Conservation (phyloP, 345 rosid species). For the Cardamine occulta region DNA sequence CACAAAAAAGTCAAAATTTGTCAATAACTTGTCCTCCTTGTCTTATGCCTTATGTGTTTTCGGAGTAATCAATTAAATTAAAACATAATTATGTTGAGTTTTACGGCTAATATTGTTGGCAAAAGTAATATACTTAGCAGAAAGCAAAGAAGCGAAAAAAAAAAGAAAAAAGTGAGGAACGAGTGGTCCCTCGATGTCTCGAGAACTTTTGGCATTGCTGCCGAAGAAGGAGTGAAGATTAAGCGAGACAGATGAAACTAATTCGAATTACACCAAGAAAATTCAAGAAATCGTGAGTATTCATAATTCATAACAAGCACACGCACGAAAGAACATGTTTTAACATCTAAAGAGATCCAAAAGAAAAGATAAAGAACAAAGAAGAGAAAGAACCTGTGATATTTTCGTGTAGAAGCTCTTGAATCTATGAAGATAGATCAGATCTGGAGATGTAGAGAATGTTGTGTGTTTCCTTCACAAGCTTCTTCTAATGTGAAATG, state of each 20-base stretch:
- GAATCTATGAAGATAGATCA: conserved; percentile 27
- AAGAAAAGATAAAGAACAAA: not conserved
- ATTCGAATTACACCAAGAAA: conserved; percentile 23
- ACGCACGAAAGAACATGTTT: conserved; percentile 12
- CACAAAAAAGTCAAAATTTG: conserved; percentile 17
- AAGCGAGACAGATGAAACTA: conserved; percentile 1
- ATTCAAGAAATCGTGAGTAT: not conserved
- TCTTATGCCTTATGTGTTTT: not conserved
- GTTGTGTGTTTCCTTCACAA: conserved; percentile 34
- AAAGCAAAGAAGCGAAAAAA: conserved; percentile 13
- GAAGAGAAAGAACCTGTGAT: conserved; percentile 35
- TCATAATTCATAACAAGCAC: conserved; percentile 10
- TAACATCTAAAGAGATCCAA: conserved; percentile 25
- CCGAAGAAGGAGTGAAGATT: not conserved
- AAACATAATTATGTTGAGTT: conserved; percentile 8
- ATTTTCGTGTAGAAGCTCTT: not conserved
- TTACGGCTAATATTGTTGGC: conserved; percentile 1
- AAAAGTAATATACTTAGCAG: conserved; percentile 37
- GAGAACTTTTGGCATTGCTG: not conserved
- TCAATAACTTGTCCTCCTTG: conserved; percentile 13
- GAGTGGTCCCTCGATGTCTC: conserved; percentile 31
- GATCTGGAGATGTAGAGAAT: conserved; percentile 40
- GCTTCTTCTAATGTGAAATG: conserved; percentile 29
- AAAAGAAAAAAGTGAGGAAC: conserved; percentile 15
- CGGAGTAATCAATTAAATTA: not conserved